Base-by-base conservation (phyloP, 2,329 filamentous ascomycete species). In the Monosporascus sp. region DNA sequence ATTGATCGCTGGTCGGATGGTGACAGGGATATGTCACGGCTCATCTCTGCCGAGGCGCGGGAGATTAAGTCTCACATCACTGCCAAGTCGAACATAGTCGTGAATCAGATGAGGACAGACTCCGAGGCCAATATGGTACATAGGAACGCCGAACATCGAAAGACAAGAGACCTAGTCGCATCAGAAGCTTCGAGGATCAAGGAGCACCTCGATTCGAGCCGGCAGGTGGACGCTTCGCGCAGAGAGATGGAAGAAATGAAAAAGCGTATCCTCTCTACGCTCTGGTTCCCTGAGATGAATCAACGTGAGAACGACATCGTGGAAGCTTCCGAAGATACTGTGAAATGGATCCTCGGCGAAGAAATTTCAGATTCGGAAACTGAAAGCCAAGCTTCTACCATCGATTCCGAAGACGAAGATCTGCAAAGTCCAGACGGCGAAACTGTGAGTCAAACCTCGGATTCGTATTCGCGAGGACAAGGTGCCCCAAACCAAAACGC, bases 251-350 rank as follows among this genome's bases (percentile, higher is more conserved):
- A 55, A 47, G 44, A 50, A 22, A 22, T 35, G 1, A 22, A 37
- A 25, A 38, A 45, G 5, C 46, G 49, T 20, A n/a, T 58, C 6
- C 49, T 58, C 14, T 50, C 43, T 25, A 58, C 51, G 11, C 43
- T 58, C 11, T 47, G 47, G 47, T 58, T 54, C 22, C 49, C 51
- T 2, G 53, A 58, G 38, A 58, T 56, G 53, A 58, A 58, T 24
- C 48, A 47, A 18, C 51, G 56, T n/a, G 51, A 56, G 31, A 58
- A 58, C 24, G 25, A 7, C 1, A 58, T 58, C 24, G 38, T 43
- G 25, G 53, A 56, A 3, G 51, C 54, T 18, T 47, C 48, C 5
- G 44, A 54, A n/a, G 51, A 58, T 18, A 56, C 52, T 1, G 48
- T 50, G 11, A 20, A 47, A 1, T 51, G 45, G 47, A 51, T 56